phyloP scores from a whole-genome alignment of 768 basidiomycete species.

The Tricholoma sp. region DNA sequence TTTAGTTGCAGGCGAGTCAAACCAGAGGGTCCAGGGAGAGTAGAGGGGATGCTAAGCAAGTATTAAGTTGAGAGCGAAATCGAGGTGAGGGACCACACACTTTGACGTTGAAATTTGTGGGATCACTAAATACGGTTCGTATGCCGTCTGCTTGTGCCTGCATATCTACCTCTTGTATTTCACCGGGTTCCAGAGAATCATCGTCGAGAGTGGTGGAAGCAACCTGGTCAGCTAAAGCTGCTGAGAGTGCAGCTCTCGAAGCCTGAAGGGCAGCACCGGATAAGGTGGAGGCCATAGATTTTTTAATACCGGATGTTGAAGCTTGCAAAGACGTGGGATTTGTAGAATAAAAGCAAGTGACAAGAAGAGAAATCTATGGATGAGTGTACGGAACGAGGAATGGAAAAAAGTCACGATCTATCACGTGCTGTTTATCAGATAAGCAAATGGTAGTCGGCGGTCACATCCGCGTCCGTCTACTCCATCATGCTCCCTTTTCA shows the following conservation, averaged over 20 bases:
- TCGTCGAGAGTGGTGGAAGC: slow-evolving; percentile 27
- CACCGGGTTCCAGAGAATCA: slow-evolving; percentile 62
- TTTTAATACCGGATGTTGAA: slow-evolving; percentile 10
- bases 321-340: too few relatives aligned
- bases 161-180: slow-evolving; percentile 86
- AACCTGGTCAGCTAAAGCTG: slow-evolving; percentile 57
- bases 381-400: neutral
- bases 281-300: slow-evolving; percentile 46
- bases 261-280: slow-evolving; percentile 68
- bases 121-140: slow-evolving; percentile 91
- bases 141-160: slow-evolving; percentile 76
- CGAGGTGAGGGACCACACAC: slow-evolving; percentile 33
- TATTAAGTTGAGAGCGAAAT: neutral
- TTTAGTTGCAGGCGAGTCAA: slow-evolving; percentile 92
- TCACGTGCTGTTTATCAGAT: slow-evolving; percentile 6
- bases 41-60: slow-evolving; percentile 78
- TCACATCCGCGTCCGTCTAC: neutral
- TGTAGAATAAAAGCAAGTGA: slow-evolving; percentile 3
- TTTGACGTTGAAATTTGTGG: slow-evolving; percentile 94
- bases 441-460: slow-evolving; percentile 1
- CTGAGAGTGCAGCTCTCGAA: slow-evolving; percentile 70
- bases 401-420: neutral
- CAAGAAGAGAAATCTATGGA: neutral
- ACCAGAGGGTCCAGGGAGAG: slow-evolving; percentile 97
- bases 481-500: slow-evolving; percentile 59